Conservation (phyloP, 1,139 yeast genomes). For the Yamadazyma sp. region DNA sequence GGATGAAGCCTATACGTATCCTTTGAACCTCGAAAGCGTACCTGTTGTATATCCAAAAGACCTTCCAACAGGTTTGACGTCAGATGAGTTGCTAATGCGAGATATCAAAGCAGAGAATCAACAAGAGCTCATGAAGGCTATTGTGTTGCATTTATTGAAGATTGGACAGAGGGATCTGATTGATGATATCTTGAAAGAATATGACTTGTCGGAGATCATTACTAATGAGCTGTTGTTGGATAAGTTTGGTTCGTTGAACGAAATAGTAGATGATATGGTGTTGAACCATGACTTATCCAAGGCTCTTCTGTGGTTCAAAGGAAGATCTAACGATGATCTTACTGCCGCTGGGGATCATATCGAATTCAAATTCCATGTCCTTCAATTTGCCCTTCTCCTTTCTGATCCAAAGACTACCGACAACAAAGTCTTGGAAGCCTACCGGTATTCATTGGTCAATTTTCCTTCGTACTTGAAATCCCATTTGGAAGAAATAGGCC, state of each 20-base stretch:
- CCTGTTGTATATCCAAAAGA: constrained; percentile 20
- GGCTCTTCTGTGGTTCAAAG: constrained; percentile 39
- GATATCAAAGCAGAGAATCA: constrained; percentile 28
- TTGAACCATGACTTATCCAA: constrained; percentile 32
- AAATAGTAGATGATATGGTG: constrained; percentile 38
- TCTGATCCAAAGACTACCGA: constrained; percentile 18
- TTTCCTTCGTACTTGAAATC: constrained; percentile 46
- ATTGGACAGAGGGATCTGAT: constrained; percentile 44
- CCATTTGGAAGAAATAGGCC: constrained; percentile 48
- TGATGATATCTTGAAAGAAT: constrained; percentile 24
- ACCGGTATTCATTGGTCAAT: constrained; percentile 54
- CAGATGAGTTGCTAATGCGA: constrained; percentile 14
- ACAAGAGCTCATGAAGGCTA: constrained; percentile 39
- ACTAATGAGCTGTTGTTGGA: constrained; percentile 26
- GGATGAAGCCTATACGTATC: constrained; percentile 48
- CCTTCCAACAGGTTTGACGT: constrained; percentile 3
- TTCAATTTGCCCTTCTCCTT: constrained; percentile 52
- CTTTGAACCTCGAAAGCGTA: constrained; percentile 32
- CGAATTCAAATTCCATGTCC: constrained; percentile 64
- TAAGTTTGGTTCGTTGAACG: constrained; percentile 32
- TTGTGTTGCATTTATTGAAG: constrained; percentile 41
- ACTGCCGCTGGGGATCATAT: constrained; percentile 18
- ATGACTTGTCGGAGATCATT: constrained; percentile 12
- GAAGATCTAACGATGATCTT: constrained; percentile 11
- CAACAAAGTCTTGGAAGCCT: constrained; percentile 44